A percentile compares a stretch with the other conserved stretches of the same genome.
Evolutionary conservation across 2,329 filamentous ascomycete genomes (phyloP).

Genomic region (Leptographium galeiforme): DNA sequence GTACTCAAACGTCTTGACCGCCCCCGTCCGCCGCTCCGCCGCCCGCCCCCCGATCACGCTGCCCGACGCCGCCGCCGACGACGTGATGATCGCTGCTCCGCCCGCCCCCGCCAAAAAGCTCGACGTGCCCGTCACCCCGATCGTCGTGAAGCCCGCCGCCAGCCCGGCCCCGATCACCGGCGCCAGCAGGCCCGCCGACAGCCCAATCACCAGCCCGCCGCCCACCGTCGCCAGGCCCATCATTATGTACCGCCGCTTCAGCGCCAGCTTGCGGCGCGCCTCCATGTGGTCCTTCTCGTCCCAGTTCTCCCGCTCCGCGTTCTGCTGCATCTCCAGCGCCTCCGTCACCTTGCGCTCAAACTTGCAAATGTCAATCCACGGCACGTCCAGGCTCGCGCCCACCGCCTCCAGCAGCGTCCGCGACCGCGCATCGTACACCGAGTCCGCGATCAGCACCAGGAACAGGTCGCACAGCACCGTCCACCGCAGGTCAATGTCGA

Average conservation of each 20-base stretch:
- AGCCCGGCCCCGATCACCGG: conserved; percentile 90
- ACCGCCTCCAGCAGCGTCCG: conserved; percentile 73
- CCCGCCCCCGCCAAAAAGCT: conserved; percentile 84
- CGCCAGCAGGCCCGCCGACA: conserved; percentile 82
- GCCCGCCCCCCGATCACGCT: conserved; percentile 76
- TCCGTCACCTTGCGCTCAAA: conserved; percentile 97
- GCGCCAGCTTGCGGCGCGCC: conserved; percentile 61
- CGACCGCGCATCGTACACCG: conserved; percentile 81
- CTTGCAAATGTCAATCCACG: conserved; percentile 85
- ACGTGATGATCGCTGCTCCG: conserved; percentile 88
- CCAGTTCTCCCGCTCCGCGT: conserved; percentile 91
- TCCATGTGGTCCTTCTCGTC: conserved; percentile 94
- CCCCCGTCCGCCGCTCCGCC: conserved; percentile 74
- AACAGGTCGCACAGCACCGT: conserved; percentile 94
- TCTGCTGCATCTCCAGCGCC: conserved; percentile 93
- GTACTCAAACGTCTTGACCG: conserved; percentile 95
- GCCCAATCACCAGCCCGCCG: conserved; percentile 84
- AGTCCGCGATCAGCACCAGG: conserved; percentile 90
- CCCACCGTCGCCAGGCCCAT: conserved; percentile 97
- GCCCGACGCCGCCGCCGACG: conserved; percentile 72
- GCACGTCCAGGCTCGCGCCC: conserved; percentile 64
- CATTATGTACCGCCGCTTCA: conserved; percentile 77
- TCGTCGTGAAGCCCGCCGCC: conserved; percentile 87
- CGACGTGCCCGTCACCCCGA: conserved; percentile 79
- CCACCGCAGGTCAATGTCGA: conserved; percentile 95